Base-by-base conservation (phyloP, 2,329 filamentous ascomycete genomes). In the Colletotrichum gloeosporioides region DNA sequence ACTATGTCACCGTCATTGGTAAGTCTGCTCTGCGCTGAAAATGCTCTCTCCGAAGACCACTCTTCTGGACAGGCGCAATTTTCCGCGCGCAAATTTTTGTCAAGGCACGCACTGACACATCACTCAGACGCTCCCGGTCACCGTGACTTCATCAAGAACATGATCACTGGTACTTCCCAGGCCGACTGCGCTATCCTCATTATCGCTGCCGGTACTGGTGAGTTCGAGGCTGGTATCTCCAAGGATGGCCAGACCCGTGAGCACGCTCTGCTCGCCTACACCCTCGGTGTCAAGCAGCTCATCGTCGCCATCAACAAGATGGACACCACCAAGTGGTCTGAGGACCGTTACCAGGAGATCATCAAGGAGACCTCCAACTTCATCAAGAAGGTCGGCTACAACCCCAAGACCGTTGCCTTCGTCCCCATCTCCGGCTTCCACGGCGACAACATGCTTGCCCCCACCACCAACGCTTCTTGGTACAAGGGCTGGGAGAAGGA, bases 141-240 rank as follows among this genome's bases (percentile, higher is more conserved):
- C 91, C 96, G 97, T 97, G 97, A 99, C 88, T 99, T 99, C 93
- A 99, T 99, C 95, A 99, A 99, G 96, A 99, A 99, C 96, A 99
- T 99, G 97, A 99, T 99, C 90, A 99, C 97, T 94, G 97, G 97
- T 96, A 99, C 97, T 87, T 99, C 97, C 89, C 97, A 99, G 95
- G 97, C 97, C 85, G 97, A 99, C 88, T 99, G 97, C 91, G 97
- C 97, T 87, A 95, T 99, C 89, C 96, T 99, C 92, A 99, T 99
- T 92, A 99, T 99, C 90, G 97, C 96, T 85, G 96, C 97, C 86
- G 97, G 97, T 93, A 98, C 96, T 95, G 97, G 97, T 98, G 97
- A 99, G 94, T 99, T 99, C 94, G 97, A 99, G 94, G 97, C 97
- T 94, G 97, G 97, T 99, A 99, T 99, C 95, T 99, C 97, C 94